Evolutionary conservation across 2,329 filamentous ascomycete genomes (phyloP).

Genomic region (Fonsecaea multimorphosa): DNA sequence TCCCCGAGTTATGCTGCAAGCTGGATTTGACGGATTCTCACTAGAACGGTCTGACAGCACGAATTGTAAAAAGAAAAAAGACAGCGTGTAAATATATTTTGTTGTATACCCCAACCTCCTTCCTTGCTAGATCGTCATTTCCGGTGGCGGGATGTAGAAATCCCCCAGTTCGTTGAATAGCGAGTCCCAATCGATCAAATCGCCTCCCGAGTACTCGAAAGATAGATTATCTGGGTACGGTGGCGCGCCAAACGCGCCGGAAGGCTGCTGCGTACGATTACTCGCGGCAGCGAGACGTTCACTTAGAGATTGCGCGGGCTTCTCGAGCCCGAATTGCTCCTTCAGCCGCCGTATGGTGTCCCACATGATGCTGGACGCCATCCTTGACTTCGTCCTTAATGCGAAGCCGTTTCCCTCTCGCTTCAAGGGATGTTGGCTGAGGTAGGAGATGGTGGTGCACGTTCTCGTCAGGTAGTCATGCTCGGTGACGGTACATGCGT

Average conservation of each 20-base stretch:
- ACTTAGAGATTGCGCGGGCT: conserved; percentile 17
- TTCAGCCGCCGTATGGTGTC: conserved; percentile 19
- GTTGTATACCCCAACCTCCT: background rate
- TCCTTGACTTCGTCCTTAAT: conserved; percentile 15
- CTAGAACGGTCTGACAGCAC: background rate
- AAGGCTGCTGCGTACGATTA: background rate
- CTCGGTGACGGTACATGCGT: conserved; percentile 16
- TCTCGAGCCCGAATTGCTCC: conserved; percentile 18
- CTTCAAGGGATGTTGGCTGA: conserved; percentile 18
- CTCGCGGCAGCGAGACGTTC: conserved; percentile 17
- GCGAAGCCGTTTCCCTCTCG: conserved; percentile 17
- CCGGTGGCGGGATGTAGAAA: conserved; percentile 16
- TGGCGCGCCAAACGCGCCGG: background rate
- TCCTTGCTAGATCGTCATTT: background rate
- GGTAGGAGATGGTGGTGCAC: conserved; percentile 19
- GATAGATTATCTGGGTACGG: conserved; percentile 3
- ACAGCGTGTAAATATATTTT: background rate
- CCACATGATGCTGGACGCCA: conserved; percentile 22
- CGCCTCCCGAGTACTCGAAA: conserved; percentile 13
- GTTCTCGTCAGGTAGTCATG: conserved; percentile 20
- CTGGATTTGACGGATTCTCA: conserved; percentile 7
- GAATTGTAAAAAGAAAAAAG: no score
- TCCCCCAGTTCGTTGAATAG: conserved; percentile 16
- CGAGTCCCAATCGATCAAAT: conserved; percentile 19
- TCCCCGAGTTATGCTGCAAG: conserved; percentile 14